Base-by-base conservation (phyloP, 1,284 basidiomycete genomes). In the Agroathelia rolfsii region DNA sequence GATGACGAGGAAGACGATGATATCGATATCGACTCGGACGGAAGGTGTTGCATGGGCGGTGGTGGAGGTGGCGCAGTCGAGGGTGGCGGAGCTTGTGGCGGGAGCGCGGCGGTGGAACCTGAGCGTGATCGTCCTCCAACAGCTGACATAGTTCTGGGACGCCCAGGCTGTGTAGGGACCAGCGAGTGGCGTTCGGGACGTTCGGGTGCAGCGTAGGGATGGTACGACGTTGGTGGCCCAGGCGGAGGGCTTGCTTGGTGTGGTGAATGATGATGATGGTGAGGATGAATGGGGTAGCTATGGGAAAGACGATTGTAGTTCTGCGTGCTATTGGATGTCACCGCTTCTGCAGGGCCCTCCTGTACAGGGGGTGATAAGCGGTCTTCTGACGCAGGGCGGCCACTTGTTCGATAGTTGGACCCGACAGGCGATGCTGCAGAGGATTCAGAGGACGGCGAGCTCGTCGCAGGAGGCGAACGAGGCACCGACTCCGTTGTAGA, bases 1-100 rank as follows among this genome's bases (percentile, higher is more conserved):
- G 41, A 40, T 14, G 42, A 29, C n/a, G 47, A 36, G 9, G n/a
- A n/a, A n/a, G 56, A 25, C 35, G 42, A 45, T 18, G 18, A 30
- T 24, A 28, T 30, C 4, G 19, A n/a, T 9, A 12, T 20, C 13
- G 28, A 32, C 20, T 44, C 39, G 24, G 47, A 21, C 14, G 45
- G 30, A 33, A 10, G 43, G 41, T 6, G 50, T 33, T 17, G 58
- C 51, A 15, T 53, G 41, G 28, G 32, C 38, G 78, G 79, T 2
- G 77, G 69, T 0, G 72, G 74, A 1, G 80, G 79, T n/a, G 72
- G 62, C 5, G 73, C 66, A 32, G 62, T 61, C 18, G 63, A 59
- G 16, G 81, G 81, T 9, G 76, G 77, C 3, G 80, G 80, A 0
- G 62, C 66, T 24, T 69, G 64, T 12, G 79, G 79, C 6, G 78